Evolutionary conservation across 2,329 filamentous ascomycete genomes (phyloP).

Genomic region (Beauveria scarabaeidicola): DNA sequence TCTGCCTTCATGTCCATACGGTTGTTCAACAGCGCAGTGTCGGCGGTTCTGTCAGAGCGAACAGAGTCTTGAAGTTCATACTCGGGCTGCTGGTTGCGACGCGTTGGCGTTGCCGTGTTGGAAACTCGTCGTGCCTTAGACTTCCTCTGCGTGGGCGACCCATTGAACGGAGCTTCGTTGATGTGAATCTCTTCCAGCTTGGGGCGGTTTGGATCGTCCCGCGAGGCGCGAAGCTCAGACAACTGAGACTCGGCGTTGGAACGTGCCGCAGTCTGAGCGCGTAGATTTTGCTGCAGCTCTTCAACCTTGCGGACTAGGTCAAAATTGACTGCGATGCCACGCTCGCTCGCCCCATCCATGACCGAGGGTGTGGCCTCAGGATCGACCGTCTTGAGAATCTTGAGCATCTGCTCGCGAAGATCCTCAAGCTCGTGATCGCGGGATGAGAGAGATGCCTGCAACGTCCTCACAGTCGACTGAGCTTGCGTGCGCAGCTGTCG

Average conservation of each 20-base stretch:
- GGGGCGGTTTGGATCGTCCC: conserved; percentile 63
- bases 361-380: conserved; percentile 62
- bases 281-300: conserved; percentile 77
- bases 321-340: conserved; percentile 63
- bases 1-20: conserved; percentile 87
- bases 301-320: conserved; percentile 82
- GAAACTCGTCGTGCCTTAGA: conserved; percentile 53
- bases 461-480: conserved; percentile 72
- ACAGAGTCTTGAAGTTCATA: conserved; percentile 61
- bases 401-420: conserved; percentile 68
- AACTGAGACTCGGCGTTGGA: conserved; percentile 77
- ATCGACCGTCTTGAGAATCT: conserved; percentile 80
- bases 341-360: conserved; percentile 52
- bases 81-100: conserved; percentile 50
- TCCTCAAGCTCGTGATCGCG: conserved; percentile 75
- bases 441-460: conserved; percentile 71
- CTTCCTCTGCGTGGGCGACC: conserved; percentile 66
- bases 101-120: conserved; percentile 68
- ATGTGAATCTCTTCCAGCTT: conserved; percentile 81
- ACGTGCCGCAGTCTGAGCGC: conserved; percentile 73
- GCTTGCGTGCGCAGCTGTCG: conserved; percentile 76
- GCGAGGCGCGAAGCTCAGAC: conserved; percentile 64
- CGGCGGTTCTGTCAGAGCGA: conserved; percentile 73
- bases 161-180: conserved; percentile 66
- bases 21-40: conserved; percentile 76